Evolutionary conservation across 2,329 filamentous ascomycete genomes (phyloP), one percentile per base, ranked within the genome.

Genomic region (Penicillium janthinellum): DNA sequence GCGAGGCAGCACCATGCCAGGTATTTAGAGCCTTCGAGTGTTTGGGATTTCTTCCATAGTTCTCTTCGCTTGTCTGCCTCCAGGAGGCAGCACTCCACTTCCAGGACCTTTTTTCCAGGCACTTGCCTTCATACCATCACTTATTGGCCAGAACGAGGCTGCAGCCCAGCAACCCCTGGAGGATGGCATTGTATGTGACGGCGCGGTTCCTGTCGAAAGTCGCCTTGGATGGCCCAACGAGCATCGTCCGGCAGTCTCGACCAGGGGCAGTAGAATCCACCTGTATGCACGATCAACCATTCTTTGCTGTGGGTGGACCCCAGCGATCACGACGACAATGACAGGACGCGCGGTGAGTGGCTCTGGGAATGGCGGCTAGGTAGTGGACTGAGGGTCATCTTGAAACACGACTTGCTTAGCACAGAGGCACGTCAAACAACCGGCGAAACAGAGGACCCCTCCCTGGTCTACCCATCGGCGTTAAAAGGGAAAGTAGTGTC

Each of bases 21-120:
- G 48, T 60, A 67, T 67, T 66, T 64, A 54, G 50, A 49, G 35
- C n/a, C 42, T 34, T 17, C 51, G 37, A 41, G 15, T 53, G 39
- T 53, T 44, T 53, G 51, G 38, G 6, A 39, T 28, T 20, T 44
- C 38, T 28, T 42, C 22, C 22, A 17, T 20, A 14, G 5, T 28
- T 7, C 22, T 41, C 51, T 31, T 38, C 25, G 8, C 35, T 39
- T 52, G 25, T 35, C 42, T 54, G 37, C 56, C 50, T 54, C 42
- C 44, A 14, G 22, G 15, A 56, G 38, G 51, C 51, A 41, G 35
- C 8, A 38, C 42, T 49, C 54, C 41, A 44, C 54, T 45, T 37
- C 11, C 28, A 55, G 10, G 44, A n/a, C 17, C 15, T 17, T 45
- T 38, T 28, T 38, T 28, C 22, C 25, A 52, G 49, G 45, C 39